Evolutionary conservation across 1,139 yeast species (phyloP).

Genomic region (Saccharomyces pastorianus): DNA sequence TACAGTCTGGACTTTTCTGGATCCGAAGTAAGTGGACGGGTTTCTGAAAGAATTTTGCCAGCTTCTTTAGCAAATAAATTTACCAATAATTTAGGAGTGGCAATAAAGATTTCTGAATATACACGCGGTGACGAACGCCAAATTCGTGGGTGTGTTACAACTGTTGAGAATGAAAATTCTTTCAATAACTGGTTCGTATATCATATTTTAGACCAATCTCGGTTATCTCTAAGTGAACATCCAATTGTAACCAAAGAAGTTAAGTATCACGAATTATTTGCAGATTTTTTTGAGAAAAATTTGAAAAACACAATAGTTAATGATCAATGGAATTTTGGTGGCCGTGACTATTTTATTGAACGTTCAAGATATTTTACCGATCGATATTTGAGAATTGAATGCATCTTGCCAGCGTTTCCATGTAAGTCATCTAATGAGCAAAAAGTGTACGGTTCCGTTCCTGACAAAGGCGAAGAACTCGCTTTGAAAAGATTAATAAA

Average conservation of each 20-base stretch:
- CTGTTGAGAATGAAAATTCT: constrained; percentile 23
- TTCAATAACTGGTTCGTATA: constrained; percentile 35
- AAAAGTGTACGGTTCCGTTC: constrained; percentile 44
- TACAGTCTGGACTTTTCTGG: constrained; percentile 5
- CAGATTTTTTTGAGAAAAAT: constrained; percentile 36
- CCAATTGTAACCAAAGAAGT: constrained; percentile 10
- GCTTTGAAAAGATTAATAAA: constrained; percentile 34
- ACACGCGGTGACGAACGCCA: constrained; percentile 25
- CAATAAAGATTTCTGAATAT: constrained; percentile 30
- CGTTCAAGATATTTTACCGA: constrained; percentile 43
- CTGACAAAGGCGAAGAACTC: constrained; percentile 43
- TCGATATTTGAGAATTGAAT: constrained; percentile 42
- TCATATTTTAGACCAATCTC: constrained; percentile 31
- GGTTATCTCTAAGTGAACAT: constrained; percentile 18
- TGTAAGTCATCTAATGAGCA: constrained; percentile 51
- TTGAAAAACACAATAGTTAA: constrained; percentile 41
- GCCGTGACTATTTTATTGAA: constrained; percentile 37
- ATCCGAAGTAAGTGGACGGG: constrained; percentile 12
- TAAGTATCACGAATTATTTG: constrained; percentile 27
- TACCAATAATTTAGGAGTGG: constrained; percentile 15
- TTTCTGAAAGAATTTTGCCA: constrained; percentile 20
- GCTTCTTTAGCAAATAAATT: constrained; percentile 16
- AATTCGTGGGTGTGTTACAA: constrained; percentile 32
- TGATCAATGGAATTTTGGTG: constrained; percentile 45
- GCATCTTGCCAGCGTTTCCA: constrained; percentile 58